Base-by-base conservation (phyloP, 139 green algal genomes). In the Picochlorum costavermella region DNA sequence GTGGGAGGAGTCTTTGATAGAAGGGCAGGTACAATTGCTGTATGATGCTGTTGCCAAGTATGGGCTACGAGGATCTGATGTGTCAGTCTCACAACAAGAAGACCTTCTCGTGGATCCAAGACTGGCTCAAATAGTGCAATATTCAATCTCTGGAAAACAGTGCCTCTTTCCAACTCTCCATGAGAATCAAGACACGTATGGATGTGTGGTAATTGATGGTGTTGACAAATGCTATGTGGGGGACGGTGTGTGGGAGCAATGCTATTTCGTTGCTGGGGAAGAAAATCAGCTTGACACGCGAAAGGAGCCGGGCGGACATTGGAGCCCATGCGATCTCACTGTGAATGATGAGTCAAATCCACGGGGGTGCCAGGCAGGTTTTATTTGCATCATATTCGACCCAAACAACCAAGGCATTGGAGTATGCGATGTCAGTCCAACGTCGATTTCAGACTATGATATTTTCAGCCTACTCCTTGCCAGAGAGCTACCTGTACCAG, bases 1-100 rank as follows among this genome's bases (percentile, higher is more conserved):
- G 2, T 82, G 43, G 29, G 58, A 77, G 36, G 45, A 56, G 26
- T 51, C 63, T 5, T 65, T 81, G 36, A 71, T n/a, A 12, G 23
- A 60, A 9, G 17, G 37, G 3, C 17, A 57, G 46, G 60, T 74
- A 36, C 30, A 23, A 13, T 46, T 43, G 20, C 58, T 73, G 67
- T 73, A 61, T 37, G 8, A 33, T 3, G 16, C 46, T 53, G 46
- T 53, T 3, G n/a, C n/a, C 17, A 20, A 53, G 46, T 28, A 53
- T 53, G 46, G 46, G 16, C 17, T 28, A 5, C 16, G 46, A 20
- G 46, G 16, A 23, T 53, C 46, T 28, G 46, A 53, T 28, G 12
- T 40, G 1, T 40, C 33, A 40, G 33, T 40, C 11, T 40, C 33
- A 8, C 8, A 40, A 8, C 33, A 40, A 40, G 33, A 53, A 23